phyloP scores from a whole-genome alignment of 192 early-diverging fungal genomes.

The Dimargaris cristalligena region DNA sequence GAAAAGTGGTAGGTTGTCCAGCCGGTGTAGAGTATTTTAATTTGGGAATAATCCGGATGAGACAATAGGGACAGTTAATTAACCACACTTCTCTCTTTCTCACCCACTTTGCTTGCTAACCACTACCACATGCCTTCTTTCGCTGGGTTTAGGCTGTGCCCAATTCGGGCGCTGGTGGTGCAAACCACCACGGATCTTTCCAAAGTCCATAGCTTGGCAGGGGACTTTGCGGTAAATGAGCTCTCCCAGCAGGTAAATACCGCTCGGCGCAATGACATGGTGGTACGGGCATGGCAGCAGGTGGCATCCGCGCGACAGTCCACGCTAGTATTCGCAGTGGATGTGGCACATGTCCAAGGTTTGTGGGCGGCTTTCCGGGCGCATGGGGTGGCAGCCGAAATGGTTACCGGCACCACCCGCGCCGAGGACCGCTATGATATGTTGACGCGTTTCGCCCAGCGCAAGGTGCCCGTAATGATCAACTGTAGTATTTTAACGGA shows the following conservation, averaged over 20 bases:
- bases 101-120: too few relatives aligned
- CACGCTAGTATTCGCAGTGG: conserved; percentile 77
- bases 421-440: conserved; percentile 32
- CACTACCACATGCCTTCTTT: too few relatives aligned
- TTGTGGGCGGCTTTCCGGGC: conserved; percentile 35
- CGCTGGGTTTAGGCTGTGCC: too few relatives aligned
- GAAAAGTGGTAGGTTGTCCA: too few relatives aligned
- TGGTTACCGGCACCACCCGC: conserved; percentile 38
- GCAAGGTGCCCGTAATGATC: conserved; percentile 57
- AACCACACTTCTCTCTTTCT: too few relatives aligned
- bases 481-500: conserved; percentile 81
- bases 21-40: too few relatives aligned
- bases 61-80: too few relatives aligned
- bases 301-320: conserved; percentile 36
- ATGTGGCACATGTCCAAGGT: conserved; percentile 52
- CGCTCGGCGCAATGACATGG: conserved; percentile 31
- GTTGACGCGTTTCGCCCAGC: conserved; percentile 39
- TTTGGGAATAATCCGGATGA: too few relatives aligned
- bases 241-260: conserved; percentile 44
- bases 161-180: conserved; percentile 44
- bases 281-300: conserved; percentile 45
- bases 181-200: conserved; percentile 36
- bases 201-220: conserved; percentile 24
- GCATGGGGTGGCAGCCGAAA: conserved; percentile 22
- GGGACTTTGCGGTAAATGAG: conserved; percentile 42